Conservation (phyloP, 441 rosid species). For the Bruguiera hainesii region DNA sequence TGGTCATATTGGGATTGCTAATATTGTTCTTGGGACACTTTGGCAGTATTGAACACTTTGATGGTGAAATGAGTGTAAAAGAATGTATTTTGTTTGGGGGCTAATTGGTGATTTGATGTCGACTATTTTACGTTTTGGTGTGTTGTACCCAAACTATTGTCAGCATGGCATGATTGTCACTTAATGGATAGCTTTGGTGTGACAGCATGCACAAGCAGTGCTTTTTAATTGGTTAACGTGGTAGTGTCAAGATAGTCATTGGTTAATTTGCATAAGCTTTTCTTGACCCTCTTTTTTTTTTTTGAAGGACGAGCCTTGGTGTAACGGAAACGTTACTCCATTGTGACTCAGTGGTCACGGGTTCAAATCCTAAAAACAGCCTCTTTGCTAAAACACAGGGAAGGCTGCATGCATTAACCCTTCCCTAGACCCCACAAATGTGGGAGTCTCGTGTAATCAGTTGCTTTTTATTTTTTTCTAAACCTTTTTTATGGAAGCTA, state of each 20-base stretch:
- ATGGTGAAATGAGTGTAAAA: neutral
- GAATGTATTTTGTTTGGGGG: neutral
- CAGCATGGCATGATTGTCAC: conserved; percentile 3
- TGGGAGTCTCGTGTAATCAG: too few relatives aligned
- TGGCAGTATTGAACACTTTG: neutral
- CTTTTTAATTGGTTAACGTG: neutral
- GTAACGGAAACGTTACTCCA: too few relatives aligned
- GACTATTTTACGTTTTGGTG: too few relatives aligned
- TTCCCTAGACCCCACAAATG: too few relatives aligned
- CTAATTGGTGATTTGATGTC: neutral
- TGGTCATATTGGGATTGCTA: neutral
- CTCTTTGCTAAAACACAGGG: too few relatives aligned
- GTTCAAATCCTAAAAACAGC: too few relatives aligned
- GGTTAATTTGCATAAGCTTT: neutral
- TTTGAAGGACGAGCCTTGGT: too few relatives aligned
- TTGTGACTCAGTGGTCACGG: too few relatives aligned
- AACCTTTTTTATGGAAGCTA: neutral
- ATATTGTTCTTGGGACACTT: neutral
- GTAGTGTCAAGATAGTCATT: neutral
- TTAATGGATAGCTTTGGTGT: neutral
- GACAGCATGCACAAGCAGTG: neutral
- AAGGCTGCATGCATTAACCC: too few relatives aligned
- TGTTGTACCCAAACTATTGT: neutral
- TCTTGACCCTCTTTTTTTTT: too few relatives aligned
- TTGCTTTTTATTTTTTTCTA: neutral